phyloP scores from a whole-genome alignment of 2,329 filamentous ascomycete genomes.

The Akanthomyces dipterigenus region DNA sequence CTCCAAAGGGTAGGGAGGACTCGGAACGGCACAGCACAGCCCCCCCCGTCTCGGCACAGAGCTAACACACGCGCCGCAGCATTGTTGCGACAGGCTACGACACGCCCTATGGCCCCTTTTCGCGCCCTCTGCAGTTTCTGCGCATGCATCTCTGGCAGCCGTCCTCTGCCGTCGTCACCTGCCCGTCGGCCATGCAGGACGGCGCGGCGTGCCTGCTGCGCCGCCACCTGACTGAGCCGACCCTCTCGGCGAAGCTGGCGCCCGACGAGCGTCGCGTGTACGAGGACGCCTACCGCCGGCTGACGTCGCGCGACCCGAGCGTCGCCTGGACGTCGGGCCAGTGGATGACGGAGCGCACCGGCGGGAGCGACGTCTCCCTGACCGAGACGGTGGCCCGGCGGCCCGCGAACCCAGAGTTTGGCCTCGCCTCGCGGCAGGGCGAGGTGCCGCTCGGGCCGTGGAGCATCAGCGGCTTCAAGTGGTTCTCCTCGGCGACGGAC shows the following conservation, averaged over 20 bases:
- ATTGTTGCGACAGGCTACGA: slow-evolving; percentile 57
- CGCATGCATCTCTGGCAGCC: slow-evolving; percentile 51
- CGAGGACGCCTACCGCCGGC: slow-evolving; percentile 43
- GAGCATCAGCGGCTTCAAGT: slow-evolving; percentile 59
- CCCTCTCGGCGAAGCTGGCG: slow-evolving; percentile 22
- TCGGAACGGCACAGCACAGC: not conserved
- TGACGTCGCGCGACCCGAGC: slow-evolving; percentile 43
- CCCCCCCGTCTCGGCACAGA: not conserved
- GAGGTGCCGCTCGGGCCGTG: slow-evolving; percentile 43
- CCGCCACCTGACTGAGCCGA: slow-evolving; percentile 31
- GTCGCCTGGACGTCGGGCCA: slow-evolving; percentile 65
- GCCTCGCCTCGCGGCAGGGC: slow-evolving; percentile 4
- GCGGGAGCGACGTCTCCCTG: slow-evolving; percentile 61
- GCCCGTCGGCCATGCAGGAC: slow-evolving; percentile 62
- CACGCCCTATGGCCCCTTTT: slow-evolving; percentile 40
- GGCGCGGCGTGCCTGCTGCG: slow-evolving; percentile 49
- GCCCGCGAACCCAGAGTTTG: slow-evolving; percentile 12
- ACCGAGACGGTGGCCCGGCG: slow-evolving; percentile 55
- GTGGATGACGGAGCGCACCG: slow-evolving; percentile 70
- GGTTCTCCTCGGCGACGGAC: slow-evolving; percentile 63
- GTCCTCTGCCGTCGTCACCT: slow-evolving; percentile 55
- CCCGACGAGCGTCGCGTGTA: slow-evolving; percentile 35
- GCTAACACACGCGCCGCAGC: slow-evolving; percentile 20
- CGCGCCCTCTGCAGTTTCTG: slow-evolving; percentile 53
- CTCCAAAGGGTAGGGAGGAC: slow-evolving; percentile 39